Conservation (phyloP, 1,284 basidiomycete genomes). For the Laetiporus sulphureus region DNA sequence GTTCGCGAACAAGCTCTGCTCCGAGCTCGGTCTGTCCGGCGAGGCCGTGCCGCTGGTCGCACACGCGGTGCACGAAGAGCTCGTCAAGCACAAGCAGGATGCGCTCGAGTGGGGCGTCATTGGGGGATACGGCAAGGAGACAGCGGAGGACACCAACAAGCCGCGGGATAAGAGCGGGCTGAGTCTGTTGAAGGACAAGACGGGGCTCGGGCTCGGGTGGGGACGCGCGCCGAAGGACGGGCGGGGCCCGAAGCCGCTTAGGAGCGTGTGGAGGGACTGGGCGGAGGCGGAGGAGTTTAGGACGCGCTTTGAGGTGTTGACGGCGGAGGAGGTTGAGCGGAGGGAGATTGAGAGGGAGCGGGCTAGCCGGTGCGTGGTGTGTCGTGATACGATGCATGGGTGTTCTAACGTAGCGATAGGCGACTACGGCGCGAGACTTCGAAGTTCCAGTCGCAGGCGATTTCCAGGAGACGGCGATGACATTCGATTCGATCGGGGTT, state of each 20-base stretch:
- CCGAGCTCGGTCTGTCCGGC: slow-evolving; percentile 83
- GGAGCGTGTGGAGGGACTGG: slow-evolving; percentile 95
- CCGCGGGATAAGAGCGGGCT: slow-evolving; percentile 41
- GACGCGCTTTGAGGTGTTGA: slow-evolving; percentile 85
- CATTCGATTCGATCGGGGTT: not conserved
- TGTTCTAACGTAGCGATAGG: slow-evolving; percentile 27
- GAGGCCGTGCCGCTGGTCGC: slow-evolving; percentile 87
- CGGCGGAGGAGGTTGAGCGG: slow-evolving; percentile 86
- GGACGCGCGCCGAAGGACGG: slow-evolving; percentile 64
- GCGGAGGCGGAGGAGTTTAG: slow-evolving; percentile 86
- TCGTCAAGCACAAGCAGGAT: slow-evolving; percentile 92
- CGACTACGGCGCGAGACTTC: slow-evolving; percentile 69
- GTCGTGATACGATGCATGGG: not conserved
- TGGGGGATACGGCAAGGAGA: slow-evolving; percentile 38
- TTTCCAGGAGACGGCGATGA: slow-evolving; percentile 27
- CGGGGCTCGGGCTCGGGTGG: slow-evolving; percentile 66
- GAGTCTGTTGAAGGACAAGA: slow-evolving; percentile 68
- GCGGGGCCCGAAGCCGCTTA: slow-evolving; percentile 74
- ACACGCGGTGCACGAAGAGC: slow-evolving; percentile 91
- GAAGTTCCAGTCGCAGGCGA: slow-evolving; percentile 56
- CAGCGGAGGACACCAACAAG: slow-evolving; percentile 21
- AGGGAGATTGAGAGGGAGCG: slow-evolving; percentile 79
- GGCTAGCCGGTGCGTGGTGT: slow-evolving; percentile 45
- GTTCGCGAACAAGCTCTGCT: slow-evolving; percentile 78
- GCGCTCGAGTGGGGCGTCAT: slow-evolving; percentile 91